Base-by-base conservation (phyloP, 2,329 filamentous ascomycete genomes). In the Stemphylium vesicarium region DNA sequence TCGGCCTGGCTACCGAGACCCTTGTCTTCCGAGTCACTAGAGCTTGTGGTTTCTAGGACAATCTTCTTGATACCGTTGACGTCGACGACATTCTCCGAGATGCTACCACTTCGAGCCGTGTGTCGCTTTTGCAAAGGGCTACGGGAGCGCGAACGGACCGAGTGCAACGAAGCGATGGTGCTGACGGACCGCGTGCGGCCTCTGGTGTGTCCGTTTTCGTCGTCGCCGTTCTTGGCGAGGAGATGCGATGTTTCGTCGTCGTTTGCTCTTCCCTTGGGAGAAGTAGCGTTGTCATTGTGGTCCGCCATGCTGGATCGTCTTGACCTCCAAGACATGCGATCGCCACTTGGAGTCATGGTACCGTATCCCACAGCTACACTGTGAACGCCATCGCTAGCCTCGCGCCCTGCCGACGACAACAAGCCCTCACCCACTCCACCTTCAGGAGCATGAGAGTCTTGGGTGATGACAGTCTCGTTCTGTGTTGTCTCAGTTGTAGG, bases 41-140 rank as follows among this genome's bases (percentile, higher is more conserved):
- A 83, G 62, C 83, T 86, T 22, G 82, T 88, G 3, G 87, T 87
- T 68, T 91, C 88, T 22, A 94, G 79, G 1, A 94, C 85, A 39
- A 92, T 85, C 76, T 94, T 94, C 60, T 86, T 85, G 47, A 92
- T 83, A 2, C 90, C 90, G 50, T 88, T 86, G 2, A 88, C 81
- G 67, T 93, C 88, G 51, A 92, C 79, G n/a, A 90, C 80, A 57
- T 89, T 90, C 74, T 93, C 89, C 0, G 89, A 92, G 64, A 93
- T 91, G 70, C 88, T 91, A 24, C 90, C 90, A 63, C 87, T 91
- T 52, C 89, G 82, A 5, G 87, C 86, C 4, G 81, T 79, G 8
- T 82, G 80, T 31, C 78, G 78, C 60, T 75, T 66, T 51, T 70
- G 71, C 9, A 63, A 59, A 0, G 70, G 67, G 20, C 59, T 69